Evolutionary conservation across 2,329 filamentous ascomycete genomes (phyloP).

Genomic region (Beauveria scarabaeidicola): DNA sequence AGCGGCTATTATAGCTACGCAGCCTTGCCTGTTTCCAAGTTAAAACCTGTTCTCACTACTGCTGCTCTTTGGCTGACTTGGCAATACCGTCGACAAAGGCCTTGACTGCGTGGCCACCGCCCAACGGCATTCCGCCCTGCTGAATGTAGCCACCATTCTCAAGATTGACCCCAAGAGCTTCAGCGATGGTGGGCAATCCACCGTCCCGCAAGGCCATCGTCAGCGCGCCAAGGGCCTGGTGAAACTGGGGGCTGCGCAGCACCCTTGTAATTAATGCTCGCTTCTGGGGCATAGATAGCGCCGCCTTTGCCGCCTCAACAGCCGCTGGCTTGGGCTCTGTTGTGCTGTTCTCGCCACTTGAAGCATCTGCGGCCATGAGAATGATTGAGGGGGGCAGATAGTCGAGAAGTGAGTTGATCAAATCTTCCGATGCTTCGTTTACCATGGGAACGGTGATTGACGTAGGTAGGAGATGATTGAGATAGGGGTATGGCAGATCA

Average conservation of each 20-base stretch:
- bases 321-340: conserved; percentile 61
- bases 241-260: conserved; percentile 81
- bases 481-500: conserved; percentile 66
- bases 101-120: conserved; percentile 80
- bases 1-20: background rate
- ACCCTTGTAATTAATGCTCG: conserved; percentile 72
- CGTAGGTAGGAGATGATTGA: conserved; percentile 76
- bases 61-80: conserved; percentile 59
- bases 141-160: conserved; percentile 76
- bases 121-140: conserved; percentile 72
- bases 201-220: conserved; percentile 86
- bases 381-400: conserved; percentile 74
- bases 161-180: conserved; percentile 73
- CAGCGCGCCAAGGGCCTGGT: conserved; percentile 74
- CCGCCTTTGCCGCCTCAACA: conserved; percentile 63
- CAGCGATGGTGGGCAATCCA: conserved; percentile 79
- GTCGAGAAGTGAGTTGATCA: conserved; percentile 65
- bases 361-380: conserved; percentile 59
- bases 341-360: conserved; percentile 45
- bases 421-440: conserved; percentile 52
- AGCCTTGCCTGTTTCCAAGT: background rate
- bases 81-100: conserved; percentile 87
- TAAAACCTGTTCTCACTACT: conserved; percentile 12
- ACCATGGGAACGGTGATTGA: conserved; percentile 71
- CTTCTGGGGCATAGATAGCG: conserved; percentile 68